Evolutionary conservation across 257 asterid genomes (phyloP).

Genomic region (Ilex asprella): DNA sequence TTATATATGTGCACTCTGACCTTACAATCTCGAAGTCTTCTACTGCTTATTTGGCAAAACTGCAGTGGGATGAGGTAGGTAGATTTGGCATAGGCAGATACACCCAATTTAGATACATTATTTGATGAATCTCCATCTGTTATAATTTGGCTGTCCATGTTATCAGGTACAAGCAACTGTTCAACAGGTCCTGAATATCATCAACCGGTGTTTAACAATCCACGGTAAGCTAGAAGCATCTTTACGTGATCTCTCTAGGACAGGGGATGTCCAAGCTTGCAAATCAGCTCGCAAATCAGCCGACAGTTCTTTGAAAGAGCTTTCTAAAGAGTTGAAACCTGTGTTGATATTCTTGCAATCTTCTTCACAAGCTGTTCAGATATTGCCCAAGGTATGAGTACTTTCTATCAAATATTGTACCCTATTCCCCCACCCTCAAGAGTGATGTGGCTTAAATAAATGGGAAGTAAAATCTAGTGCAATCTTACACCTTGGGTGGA

Average conservation of each 20-base stretch:
- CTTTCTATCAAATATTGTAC: background rate
- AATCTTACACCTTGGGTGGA: background rate
- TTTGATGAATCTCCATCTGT: too few species aligned
- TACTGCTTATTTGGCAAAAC: slow-evolving; percentile 78
- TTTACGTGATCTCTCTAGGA: slow-evolving; percentile 83
- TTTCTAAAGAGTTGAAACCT: slow-evolving; percentile 70
- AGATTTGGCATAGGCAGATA: background rate
- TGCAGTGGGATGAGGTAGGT: slow-evolving; percentile 95
- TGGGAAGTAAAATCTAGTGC: background rate
- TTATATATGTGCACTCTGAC: slow-evolving; percentile 72
- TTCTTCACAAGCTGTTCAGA: slow-evolving; percentile 62
- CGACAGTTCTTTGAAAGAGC: slow-evolving; percentile 66
- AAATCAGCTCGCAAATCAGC: slow-evolving; percentile 90
- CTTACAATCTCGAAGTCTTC: slow-evolving; percentile 91
- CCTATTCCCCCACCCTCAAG: too few species aligned
- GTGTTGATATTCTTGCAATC: slow-evolving; percentile 63
- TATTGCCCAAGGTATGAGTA: slow-evolving; percentile 59
- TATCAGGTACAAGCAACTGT: slow-evolving; percentile 68
- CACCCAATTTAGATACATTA: too few species aligned
- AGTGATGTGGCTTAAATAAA: background rate
- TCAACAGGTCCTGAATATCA: slow-evolving; percentile 59
- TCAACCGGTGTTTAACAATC: slow-evolving; percentile 49
- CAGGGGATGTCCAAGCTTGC: slow-evolving; percentile 84
- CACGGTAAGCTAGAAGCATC: slow-evolving; percentile 89
- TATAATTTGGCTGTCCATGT: slow-evolving; percentile 4